Conservation (phyloP, 495 filamentous ascomycete genomes). For the Neurospora sp. region DNA sequence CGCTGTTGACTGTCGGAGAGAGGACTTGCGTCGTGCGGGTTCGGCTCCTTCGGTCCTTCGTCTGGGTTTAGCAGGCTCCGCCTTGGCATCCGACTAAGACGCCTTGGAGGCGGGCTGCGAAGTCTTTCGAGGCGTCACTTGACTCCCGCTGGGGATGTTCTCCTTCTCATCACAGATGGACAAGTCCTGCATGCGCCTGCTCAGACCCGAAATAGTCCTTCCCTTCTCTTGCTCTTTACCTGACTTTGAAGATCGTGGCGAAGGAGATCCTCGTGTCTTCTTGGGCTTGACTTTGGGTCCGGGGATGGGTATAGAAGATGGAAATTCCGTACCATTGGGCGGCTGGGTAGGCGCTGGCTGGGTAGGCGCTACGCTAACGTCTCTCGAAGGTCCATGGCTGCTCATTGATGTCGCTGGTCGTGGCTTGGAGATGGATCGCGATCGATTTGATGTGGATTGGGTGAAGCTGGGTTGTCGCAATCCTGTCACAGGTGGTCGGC, state of each 20-base stretch:
- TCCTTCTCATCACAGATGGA: slow-evolving; percentile 16
- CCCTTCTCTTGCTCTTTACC: slow-evolving; percentile 12
- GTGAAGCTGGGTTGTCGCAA: slow-evolving; percentile 37
- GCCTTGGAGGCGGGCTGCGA: slow-evolving; percentile 1
- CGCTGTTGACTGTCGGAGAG: background rate
- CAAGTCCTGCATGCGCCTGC: slow-evolving; percentile 14
- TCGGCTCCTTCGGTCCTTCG: slow-evolving; percentile 2
- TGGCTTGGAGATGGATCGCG: slow-evolving; percentile 22
- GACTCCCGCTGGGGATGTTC: slow-evolving; percentile 14
- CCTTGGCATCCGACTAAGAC: slow-evolving; percentile 9
- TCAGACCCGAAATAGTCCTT: slow-evolving; percentile 9
- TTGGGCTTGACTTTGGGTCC: slow-evolving; percentile 9
- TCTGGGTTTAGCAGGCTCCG: slow-evolving; percentile 1
- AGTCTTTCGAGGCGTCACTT: slow-evolving; percentile 26
- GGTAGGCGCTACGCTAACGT: slow-evolving; percentile 25
- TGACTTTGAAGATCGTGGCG: slow-evolving; percentile 16
- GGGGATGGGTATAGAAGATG: slow-evolving; percentile 11
- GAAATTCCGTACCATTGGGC: slow-evolving; percentile 57
- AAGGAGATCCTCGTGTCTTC: slow-evolving; percentile 18
- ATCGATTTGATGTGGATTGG: slow-evolving; percentile 31
- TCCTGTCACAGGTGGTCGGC: slow-evolving; percentile 36
- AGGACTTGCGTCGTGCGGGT: slow-evolving; percentile 2
- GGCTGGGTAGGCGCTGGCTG: slow-evolving; percentile 32
- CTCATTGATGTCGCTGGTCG: slow-evolving; percentile 55
- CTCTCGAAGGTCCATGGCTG: slow-evolving; percentile 28